Evolutionary conservation across 2,329 filamentous ascomycete genomes (phyloP).

Genomic region (Claviceps monticola): DNA sequence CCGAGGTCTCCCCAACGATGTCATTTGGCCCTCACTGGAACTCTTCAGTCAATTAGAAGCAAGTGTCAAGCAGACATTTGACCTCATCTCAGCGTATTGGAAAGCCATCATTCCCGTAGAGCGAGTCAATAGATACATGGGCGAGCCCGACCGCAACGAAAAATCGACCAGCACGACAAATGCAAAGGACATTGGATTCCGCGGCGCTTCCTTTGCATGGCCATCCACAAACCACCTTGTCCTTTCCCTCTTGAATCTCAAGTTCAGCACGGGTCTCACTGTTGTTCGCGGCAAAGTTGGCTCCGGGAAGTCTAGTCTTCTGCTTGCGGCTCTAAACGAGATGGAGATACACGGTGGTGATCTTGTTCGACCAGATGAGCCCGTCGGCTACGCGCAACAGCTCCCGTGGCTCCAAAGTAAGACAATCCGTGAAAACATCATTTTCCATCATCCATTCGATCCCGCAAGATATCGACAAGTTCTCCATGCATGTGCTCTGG

Average conservation of each 20-base stretch:
- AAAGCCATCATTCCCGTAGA: constrained; percentile 74
- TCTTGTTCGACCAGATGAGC: constrained; percentile 31
- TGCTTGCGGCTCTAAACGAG: constrained; percentile 46
- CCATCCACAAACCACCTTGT: constrained; percentile 48
- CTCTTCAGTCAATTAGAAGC: constrained; percentile 64
- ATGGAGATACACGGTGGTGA: constrained; percentile 50
- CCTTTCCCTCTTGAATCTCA: constrained; percentile 31
- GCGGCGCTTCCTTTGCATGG: constrained; percentile 63
- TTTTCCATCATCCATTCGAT: constrained; percentile 46
- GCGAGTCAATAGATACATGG: constrained; percentile 77
- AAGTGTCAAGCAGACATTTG: constrained; percentile 61
- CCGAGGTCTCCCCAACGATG: constrained; percentile 56
- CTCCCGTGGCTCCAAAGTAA: constrained; percentile 53
- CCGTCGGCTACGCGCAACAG: constrained; percentile 43
- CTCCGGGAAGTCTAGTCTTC: constrained; percentile 45
- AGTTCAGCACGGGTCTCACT: constrained; percentile 36
- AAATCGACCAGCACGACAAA: constrained; percentile 21
- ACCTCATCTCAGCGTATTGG: constrained; percentile 59
- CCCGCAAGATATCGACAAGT: constrained; percentile 42
- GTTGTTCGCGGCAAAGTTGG: constrained; percentile 46
- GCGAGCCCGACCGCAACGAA: constrained; percentile 61
- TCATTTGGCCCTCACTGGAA: constrained; percentile 77
- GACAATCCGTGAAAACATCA: constrained; percentile 50
- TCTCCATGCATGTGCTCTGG: constrained; percentile 45
- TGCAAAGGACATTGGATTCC: constrained; percentile 35